These are phyloP conservation scores for Hypericum androsaemum DNA, from an alignment of 345 rosid species.

Conservation along the genomic window DNA sequence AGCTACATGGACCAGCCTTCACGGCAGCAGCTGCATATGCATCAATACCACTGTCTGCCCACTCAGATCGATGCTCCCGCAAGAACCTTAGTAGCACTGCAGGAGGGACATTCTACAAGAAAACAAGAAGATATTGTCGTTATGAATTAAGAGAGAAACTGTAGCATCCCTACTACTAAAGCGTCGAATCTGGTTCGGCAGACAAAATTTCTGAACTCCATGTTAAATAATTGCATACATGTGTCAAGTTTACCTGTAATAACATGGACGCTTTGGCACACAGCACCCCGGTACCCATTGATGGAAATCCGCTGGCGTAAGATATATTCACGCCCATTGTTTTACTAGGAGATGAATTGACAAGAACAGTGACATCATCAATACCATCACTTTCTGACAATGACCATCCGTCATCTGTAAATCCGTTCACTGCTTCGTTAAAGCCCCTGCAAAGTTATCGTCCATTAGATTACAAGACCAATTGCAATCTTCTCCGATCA, in stretches of 20 bases:
- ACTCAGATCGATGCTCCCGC: slow-evolving; percentile 97
- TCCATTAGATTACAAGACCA: no score
- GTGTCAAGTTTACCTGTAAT: slow-evolving; percentile 51
- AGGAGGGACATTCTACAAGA: slow-evolving; percentile 88
- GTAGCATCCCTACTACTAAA: not conserved
- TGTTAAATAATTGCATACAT: not conserved
- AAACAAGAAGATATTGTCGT: slow-evolving; percentile 1
- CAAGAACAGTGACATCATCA: slow-evolving; percentile 91
- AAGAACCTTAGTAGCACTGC: slow-evolving; percentile 87
- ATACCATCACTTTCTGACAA: slow-evolving; percentile 82
- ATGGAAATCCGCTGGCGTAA: slow-evolving; percentile 67
- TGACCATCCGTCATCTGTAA: slow-evolving; percentile 97
- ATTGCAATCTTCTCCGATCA: not conserved
- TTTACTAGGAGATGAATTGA: slow-evolving; percentile 90
- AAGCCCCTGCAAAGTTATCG: slow-evolving; percentile 51
- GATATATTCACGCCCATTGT: slow-evolving; percentile 86
- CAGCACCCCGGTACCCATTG: slow-evolving; percentile 69
- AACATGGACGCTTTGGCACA: slow-evolving; percentile 99
- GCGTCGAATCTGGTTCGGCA: no score
- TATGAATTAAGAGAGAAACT: not conserved
- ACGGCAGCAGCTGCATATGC: slow-evolving; percentile 93
- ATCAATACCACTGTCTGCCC: slow-evolving; percentile 97
- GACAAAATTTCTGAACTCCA: no score
- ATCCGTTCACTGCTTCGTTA: slow-evolving; percentile 92
- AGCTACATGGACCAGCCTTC: slow-evolving; percentile 83